These are phyloP conservation scores for Sphaerosporella brunnea DNA, from an alignment of 495 filamentous ascomycete genomes.

Conservation along the genomic window DNA sequence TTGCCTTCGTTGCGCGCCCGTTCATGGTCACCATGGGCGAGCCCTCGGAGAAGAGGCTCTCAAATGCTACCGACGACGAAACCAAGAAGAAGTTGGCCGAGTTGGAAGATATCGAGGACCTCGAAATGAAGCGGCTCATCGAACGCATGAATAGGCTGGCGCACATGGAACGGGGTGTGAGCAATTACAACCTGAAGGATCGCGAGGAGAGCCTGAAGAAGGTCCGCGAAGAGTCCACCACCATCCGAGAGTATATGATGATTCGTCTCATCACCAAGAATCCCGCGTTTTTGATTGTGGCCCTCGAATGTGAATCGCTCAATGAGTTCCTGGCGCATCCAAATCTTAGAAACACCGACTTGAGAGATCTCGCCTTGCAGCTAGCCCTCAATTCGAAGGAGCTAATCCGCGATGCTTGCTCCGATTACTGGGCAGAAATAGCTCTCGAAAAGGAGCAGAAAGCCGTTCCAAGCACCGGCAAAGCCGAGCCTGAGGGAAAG, in stretches of 20 bases:
- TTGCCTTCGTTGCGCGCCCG: background rate
- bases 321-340: constrained; percentile 33
- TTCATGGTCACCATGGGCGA: background rate
- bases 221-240: constrained; percentile 24
- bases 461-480: background rate
- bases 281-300: constrained; percentile 32
- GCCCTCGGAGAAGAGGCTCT: background rate
- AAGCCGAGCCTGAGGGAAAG: background rate
- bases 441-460: constrained; percentile 27
- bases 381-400: constrained; percentile 33
- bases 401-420: constrained; percentile 36
- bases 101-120: background rate
- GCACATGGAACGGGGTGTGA: background rate
- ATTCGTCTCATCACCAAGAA: constrained; percentile 35
- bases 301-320: constrained; percentile 30
- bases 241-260: constrained; percentile 35
- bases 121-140: background rate
- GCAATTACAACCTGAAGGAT: constrained; percentile 12
- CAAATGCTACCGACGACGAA: background rate
- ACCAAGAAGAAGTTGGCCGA: background rate
- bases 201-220: constrained; percentile 30
- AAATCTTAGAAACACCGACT: constrained; percentile 30
- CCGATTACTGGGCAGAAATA: constrained; percentile 31
- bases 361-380: constrained; percentile 34
- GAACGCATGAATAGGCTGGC: background rate